Conservation (phyloP, 2,329 filamentous ascomycete species). For the Colletotrichum tanaceti region DNA sequence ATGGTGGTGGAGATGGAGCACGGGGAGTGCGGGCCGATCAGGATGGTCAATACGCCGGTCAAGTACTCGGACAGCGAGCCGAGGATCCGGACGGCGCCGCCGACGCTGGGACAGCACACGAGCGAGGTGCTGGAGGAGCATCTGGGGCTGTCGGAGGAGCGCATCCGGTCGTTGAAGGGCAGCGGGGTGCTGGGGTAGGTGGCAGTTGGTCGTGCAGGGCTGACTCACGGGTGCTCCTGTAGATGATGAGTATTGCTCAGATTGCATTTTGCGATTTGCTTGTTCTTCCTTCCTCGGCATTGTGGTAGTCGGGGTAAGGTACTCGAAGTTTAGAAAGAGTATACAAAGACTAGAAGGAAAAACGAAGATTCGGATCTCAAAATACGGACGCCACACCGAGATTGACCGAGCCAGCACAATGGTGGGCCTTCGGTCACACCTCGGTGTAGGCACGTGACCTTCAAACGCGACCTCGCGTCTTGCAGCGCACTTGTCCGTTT, state of each 20-base stretch:
- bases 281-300: neutral
- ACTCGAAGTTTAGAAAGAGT: neutral
- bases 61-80: conserved; percentile 90
- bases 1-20: conserved; percentile 95
- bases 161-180: conserved; percentile 71
- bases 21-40: conserved; percentile 82
- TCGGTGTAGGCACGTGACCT: conserved; percentile 5
- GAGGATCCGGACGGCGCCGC: conserved; percentile 80
- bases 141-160: conserved; percentile 67
- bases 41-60: conserved; percentile 92
- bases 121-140: conserved; percentile 77
- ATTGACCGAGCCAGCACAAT: neutral
- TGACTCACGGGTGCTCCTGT: neutral
- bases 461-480: conserved; percentile 18
- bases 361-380: too few relatives aligned
- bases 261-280: neutral
- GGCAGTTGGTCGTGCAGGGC: neutral
- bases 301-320: neutral
- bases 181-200: conserved; percentile 72
- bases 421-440: neutral
- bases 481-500: conserved; percentile 11
- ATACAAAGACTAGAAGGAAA: neutral
- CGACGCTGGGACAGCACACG: conserved; percentile 88
- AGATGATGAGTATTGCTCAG: neutral
- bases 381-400: neutral